A percentile compares a stretch with the other conserved stretches of the same genome.
Conservation (phyloP, 2,329 filamentous ascomycete genomes). For the Chaetomiaceae sp. region DNA sequence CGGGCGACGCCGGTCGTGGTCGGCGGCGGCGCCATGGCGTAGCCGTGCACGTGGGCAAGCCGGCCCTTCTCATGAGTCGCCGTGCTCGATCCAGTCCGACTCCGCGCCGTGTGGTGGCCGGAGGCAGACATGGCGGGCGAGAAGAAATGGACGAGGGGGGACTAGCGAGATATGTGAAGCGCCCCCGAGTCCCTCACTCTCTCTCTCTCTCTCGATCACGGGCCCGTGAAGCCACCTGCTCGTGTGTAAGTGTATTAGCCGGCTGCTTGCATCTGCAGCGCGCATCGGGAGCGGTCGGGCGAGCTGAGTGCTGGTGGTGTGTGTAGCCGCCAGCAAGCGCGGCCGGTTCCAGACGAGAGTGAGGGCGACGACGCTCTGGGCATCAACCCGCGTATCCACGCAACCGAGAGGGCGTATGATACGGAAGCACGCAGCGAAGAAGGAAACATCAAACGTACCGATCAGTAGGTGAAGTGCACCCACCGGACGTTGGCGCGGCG, state of each 20-base stretch:
- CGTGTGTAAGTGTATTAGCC: slow-evolving; percentile 12
- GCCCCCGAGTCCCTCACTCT: too few species aligned
- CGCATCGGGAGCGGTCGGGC: not conserved
- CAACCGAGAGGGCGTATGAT: too few species aligned
- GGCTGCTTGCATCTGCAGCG: slow-evolving; percentile 13
- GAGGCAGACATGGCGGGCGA: slow-evolving; percentile 53
- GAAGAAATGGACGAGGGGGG: too few species aligned
- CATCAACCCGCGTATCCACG: too few species aligned
- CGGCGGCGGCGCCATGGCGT: slow-evolving; percentile 43
- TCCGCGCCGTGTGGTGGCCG: slow-evolving; percentile 48
- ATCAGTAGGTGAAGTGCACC: slow-evolving; percentile 30
- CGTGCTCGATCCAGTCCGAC: slow-evolving; percentile 53
- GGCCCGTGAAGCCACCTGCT: slow-evolving; percentile 12
- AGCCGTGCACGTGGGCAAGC: slow-evolving; percentile 43
- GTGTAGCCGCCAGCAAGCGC: not conserved
- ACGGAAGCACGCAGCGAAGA: slow-evolving; percentile 8
- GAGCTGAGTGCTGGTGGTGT: too few species aligned
- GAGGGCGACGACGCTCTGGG: too few species aligned
- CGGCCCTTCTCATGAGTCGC: slow-evolving; percentile 43
- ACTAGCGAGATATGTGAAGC: slow-evolving; percentile 21
- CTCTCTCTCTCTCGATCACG: slow-evolving; percentile 15
- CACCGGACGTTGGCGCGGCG: slow-evolving; percentile 32
- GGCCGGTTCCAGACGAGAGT: too few species aligned
- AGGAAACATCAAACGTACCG: slow-evolving; percentile 32
- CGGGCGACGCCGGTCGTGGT: slow-evolving; percentile 37